Conservation (phyloP, 23 red algal species). For the Agarophyton chilense region DNA sequence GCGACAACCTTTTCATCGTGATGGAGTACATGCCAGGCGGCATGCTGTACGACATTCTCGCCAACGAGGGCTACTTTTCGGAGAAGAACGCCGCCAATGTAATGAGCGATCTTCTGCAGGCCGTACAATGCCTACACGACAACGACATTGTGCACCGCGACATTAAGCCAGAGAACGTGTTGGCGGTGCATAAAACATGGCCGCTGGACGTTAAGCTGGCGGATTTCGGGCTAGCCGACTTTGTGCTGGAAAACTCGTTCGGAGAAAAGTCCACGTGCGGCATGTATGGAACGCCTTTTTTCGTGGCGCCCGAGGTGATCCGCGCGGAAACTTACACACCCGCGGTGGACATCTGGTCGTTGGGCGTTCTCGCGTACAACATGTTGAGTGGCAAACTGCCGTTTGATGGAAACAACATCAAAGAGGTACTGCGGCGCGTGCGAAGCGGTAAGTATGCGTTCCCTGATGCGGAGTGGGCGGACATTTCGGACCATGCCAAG, state of each 20-base stretch:
- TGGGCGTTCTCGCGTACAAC: constrained; percentile 96
- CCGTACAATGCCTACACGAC: constrained; percentile 75
- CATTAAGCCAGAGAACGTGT: constrained; percentile 94
- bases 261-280: constrained; percentile 79
- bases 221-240: constrained; percentile 95
- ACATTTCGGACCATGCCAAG: constrained; percentile 90
- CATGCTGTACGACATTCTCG: constrained; percentile 81
- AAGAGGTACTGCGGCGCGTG: constrained; percentile 83
- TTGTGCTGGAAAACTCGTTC: constrained; percentile 85
- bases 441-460: constrained; percentile 73
- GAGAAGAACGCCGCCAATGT: constrained; percentile 73
- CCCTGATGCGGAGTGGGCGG: constrained; percentile 80
- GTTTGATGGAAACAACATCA: constrained; percentile 89
- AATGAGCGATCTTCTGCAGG: constrained; percentile 79
- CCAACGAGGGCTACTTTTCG: constrained; percentile 72
- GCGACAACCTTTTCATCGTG: constrained; percentile 91
- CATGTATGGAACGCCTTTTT: constrained; percentile 96
- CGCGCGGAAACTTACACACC: constrained; percentile 76
- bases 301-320: constrained; percentile 97
- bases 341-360: constrained; percentile 93
- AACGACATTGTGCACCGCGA: constrained; percentile 92
- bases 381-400: constrained; percentile 96
- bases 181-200: constrained; percentile 66
- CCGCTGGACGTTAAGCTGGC: constrained; percentile 92
- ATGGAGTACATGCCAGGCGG: constrained; percentile 94